Evolutionary conservation across 495 filamentous ascomycete species (phyloP), one percentile per base, ranked within the genome.

Genomic region (Hypoxylon crocopeplum): DNA sequence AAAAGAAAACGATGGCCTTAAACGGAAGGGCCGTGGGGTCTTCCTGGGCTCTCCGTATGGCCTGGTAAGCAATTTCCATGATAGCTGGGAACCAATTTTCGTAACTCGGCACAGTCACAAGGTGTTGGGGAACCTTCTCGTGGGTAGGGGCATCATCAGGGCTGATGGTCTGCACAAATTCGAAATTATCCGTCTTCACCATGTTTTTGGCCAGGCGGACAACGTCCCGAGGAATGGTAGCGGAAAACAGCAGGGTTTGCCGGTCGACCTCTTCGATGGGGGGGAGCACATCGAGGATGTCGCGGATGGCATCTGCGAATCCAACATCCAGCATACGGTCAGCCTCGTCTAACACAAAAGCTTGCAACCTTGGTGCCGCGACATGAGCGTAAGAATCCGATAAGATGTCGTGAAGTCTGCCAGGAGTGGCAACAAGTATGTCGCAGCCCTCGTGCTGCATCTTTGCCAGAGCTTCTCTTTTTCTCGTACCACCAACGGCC

Each of bases 241-340:
- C 94, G 3, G 95, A 98, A 75, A 91, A 97, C 64, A 98, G 82
- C 16, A 98, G 82, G 0, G 93, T 97, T 69, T 98, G 94, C 16
- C 93, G 84, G 46, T 88, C 83, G 7, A 85, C 80, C 0, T 75
- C 56, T 0, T 65, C 45, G 7, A 79, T 80, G 24, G 81, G 64
- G 5, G 94, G 94, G 10, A 98, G 82, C 7, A 78, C 56, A 0
- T 73, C 47, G 59, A 88, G 76, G 64, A 98, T 96, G 3, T 84
- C 71, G 22, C 81, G 71, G 52, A 98, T 88, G 16, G 90, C 91
- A 1, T 80, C 79, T n/a, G 85, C 77, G 72, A 98, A 98, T 0
- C 95, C 95, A 56, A 90, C 81, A 62, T 98, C 94, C 33, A 98
- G 77, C 56, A 98, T 82, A 34, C 94, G 84, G 73, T 98, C 94